Evolutionary conservation across 2,329 filamentous ascomycete genomes (phyloP).

Genomic region (Trichoderma arundinaceum): DNA sequence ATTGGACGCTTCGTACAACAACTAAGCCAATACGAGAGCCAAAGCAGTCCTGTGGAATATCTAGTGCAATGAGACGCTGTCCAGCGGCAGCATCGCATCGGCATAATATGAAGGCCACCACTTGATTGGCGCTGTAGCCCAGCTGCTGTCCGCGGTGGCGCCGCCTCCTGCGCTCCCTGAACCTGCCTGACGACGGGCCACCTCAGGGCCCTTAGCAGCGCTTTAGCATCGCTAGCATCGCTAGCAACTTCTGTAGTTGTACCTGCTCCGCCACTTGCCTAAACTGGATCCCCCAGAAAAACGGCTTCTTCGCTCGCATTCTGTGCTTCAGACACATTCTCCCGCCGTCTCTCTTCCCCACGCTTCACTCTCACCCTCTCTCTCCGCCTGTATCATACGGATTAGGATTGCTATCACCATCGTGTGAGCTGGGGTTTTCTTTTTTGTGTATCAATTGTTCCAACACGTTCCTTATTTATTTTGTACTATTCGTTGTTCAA

Average conservation of each 20-base stretch:
- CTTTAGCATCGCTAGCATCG: neutral
- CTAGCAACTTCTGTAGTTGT: neutral
- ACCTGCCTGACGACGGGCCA: conserved; percentile 9
- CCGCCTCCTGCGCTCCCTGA: conserved; percentile 14
- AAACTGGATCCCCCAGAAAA: conserved; percentile 24
- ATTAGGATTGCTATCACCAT: neutral
- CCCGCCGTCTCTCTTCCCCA: neutral
- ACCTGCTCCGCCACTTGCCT: conserved; percentile 26
- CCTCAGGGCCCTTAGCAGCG: conserved; percentile 9
- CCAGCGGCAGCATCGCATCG: neutral
- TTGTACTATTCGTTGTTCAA: conserved; percentile 7
- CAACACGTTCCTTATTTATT: neutral
- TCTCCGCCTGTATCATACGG: neutral
- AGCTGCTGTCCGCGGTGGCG: conserved; percentile 6
- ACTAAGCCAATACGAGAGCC: too few species aligned
- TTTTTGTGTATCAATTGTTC: neutral
- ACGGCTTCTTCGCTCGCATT: conserved; percentile 4
- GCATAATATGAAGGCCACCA: neutral
- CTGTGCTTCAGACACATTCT: neutral
- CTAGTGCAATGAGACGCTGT: too few species aligned
- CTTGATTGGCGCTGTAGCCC: conserved; percentile 24
- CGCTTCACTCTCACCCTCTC: neutral
- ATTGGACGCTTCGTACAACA: too few species aligned
- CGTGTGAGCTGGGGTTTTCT: neutral
- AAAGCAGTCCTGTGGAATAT: too few species aligned